phyloP scores from a whole-genome alignment of 2,329 filamentous ascomycete genomes.

The Curvularia sp. region DNA sequence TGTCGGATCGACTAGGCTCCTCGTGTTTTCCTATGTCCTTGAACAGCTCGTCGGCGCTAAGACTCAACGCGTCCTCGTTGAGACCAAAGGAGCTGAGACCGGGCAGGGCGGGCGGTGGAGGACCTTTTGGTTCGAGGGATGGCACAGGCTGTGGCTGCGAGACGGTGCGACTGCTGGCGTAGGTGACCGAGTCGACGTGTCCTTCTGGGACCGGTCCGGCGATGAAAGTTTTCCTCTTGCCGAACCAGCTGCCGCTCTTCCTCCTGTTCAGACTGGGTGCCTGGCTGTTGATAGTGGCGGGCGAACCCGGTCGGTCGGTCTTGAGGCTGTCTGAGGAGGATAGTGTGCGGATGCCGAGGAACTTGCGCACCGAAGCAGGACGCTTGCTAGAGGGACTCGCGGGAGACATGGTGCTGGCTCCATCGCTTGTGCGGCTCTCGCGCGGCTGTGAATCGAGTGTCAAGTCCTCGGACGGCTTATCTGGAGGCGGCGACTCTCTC shows the following conservation, averaged over 20 bases:
- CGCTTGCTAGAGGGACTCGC: constrained; percentile 45
- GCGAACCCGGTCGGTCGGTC: constrained; percentile 48
- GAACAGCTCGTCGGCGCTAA: constrained; percentile 52
- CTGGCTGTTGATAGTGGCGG: constrained; percentile 45
- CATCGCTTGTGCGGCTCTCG: constrained; percentile 40
- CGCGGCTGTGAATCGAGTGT: constrained; percentile 25
- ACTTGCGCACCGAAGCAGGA: constrained; percentile 52
- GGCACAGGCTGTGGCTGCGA: constrained; percentile 24
- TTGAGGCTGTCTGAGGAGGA: constrained; percentile 48
- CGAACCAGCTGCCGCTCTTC: constrained; percentile 53
- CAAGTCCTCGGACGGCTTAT: constrained; percentile 30
- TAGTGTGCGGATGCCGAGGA: constrained; percentile 50
- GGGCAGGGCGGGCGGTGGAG: constrained; percentile 51
- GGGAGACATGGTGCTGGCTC: constrained; percentile 41
- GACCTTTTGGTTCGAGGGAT: constrained; percentile 39
- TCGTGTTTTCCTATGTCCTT: constrained; percentile 43
- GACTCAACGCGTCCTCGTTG: constrained; percentile 42
- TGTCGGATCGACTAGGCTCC: neutral
- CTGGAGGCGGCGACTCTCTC: constrained; percentile 27
- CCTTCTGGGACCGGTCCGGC: constrained; percentile 46
- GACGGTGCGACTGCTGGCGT: constrained; percentile 32
- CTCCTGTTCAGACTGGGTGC: constrained; percentile 42
- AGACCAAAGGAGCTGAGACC: constrained; percentile 49
- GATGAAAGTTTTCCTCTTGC: constrained; percentile 48
- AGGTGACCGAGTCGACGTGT: constrained; percentile 32